A percentile compares a stretch with the other conserved stretches of the same genome.
Conservation (phyloP, 768 basidiomycete genomes). For the Crassisporium funariophilum region DNA sequence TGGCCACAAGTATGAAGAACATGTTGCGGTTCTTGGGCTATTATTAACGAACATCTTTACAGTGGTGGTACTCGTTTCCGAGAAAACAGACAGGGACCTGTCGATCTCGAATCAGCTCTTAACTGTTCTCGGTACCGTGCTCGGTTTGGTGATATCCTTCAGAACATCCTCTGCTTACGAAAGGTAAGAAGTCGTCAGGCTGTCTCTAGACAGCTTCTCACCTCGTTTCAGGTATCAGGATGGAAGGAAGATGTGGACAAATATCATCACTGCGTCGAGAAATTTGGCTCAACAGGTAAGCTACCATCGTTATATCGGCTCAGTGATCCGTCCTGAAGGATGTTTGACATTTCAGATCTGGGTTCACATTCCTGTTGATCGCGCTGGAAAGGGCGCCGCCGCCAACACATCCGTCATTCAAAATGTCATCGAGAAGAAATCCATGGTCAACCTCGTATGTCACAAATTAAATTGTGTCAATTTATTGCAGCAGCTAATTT, state of each 20-base stretch:
- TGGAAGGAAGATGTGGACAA: slow-evolving; percentile 73
- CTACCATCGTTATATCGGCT: slow-evolving; percentile 1
- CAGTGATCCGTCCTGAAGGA: background rate
- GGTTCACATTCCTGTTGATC: slow-evolving; percentile 56
- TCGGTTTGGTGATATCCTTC: slow-evolving; percentile 74
- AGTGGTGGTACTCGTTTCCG: slow-evolving; percentile 64
- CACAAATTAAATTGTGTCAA: background rate
- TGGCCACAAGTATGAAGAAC: slow-evolving; percentile 67
- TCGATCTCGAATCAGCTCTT: slow-evolving; percentile 54
- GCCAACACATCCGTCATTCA: slow-evolving; percentile 34
- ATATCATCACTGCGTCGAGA: slow-evolving; percentile 56
- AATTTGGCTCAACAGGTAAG: slow-evolving; percentile 60
- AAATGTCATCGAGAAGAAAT: slow-evolving; percentile 72
- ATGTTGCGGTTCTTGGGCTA: too few relatives aligned
- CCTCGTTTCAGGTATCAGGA: slow-evolving; percentile 52
- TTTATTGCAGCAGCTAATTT: background rate
- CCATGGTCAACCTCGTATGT: slow-evolving; percentile 68
- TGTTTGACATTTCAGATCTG: slow-evolving; percentile 43
- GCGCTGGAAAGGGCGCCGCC: slow-evolving; percentile 34
- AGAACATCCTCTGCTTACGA: slow-evolving; percentile 74
- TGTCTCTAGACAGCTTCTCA: background rate
- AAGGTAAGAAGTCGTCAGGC: slow-evolving; percentile 33
- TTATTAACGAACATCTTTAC: background rate
- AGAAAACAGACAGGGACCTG: slow-evolving; percentile 48
- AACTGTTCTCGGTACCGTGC: slow-evolving; percentile 76